Evolutionary conservation across 805 yeast genomes (phyloP).

Genomic region (Teunomyces barrocoloradensis): DNA sequence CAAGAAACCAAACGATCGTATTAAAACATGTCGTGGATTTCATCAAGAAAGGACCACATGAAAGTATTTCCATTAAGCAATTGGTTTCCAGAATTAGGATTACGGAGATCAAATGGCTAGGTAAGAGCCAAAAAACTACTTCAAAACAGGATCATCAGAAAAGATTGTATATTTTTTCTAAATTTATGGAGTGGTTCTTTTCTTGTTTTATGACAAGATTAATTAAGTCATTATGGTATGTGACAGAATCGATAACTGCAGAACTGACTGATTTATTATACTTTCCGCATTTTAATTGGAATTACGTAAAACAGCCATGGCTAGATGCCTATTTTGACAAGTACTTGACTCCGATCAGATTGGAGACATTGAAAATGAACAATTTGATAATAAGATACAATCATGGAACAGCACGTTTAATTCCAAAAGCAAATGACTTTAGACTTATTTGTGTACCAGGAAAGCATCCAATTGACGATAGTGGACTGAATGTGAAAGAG

Average conservation of each 20-base stretch:
- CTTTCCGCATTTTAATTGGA: slow-evolving; percentile 64
- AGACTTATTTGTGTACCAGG: slow-evolving; percentile 58
- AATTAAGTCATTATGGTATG: slow-evolving; percentile 58
- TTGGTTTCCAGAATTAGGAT: slow-evolving; percentile 37
- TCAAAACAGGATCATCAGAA: slow-evolving; percentile 43
- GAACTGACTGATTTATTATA: slow-evolving; percentile 39
- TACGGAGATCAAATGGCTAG: slow-evolving; percentile 56
- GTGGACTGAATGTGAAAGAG: slow-evolving; percentile 8
- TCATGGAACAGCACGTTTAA: slow-evolving; percentile 45
- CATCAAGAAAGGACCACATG: slow-evolving; percentile 37
- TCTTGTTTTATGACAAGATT: slow-evolving; percentile 43
- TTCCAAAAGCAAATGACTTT: slow-evolving; percentile 63
- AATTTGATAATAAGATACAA: slow-evolving; percentile 7
- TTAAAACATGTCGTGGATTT: slow-evolving; percentile 33
- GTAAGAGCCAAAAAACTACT: slow-evolving; percentile 21
- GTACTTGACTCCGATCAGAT: slow-evolving; percentile 24
- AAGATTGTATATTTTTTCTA: slow-evolving; percentile 33
- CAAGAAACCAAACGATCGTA: slow-evolving; percentile 44
- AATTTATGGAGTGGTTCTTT: slow-evolving; percentile 61
- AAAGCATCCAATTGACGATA: slow-evolving; percentile 3
- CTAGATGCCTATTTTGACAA: slow-evolving; percentile 38
- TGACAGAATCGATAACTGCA: slow-evolving; percentile 46
- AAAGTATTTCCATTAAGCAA: slow-evolving; percentile 27
- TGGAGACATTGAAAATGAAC: slow-evolving; percentile 5
- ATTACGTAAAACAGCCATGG: slow-evolving; percentile 38